Evolutionary conservation across 2,329 filamentous ascomycete genomes (phyloP), one percentile per base, ranked within the genome.

Genomic region (Fusarium equiseti): DNA sequence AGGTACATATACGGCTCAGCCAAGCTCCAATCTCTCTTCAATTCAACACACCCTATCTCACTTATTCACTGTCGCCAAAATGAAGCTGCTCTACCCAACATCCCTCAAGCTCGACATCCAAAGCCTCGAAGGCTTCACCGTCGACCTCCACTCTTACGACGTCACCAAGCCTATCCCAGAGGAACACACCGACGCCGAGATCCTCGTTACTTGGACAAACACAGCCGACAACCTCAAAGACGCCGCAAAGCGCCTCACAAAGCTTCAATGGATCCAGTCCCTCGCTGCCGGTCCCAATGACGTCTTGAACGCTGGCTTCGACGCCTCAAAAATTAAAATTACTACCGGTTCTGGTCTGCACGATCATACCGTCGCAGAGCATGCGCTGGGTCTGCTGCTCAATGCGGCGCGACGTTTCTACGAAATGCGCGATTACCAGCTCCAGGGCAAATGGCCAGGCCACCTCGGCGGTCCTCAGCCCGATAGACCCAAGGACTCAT

Each of bases 81-180:
- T 88, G 88, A 91, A 91, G 82, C 86, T 91, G 71, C 87, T 91
- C 70, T 90, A 91, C 81, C 89, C 89, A 53, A 90, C 87, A 59
- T 90, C 88, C 5, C 83, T 91, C 67, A 81, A 81, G 56, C 84
- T 91, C 77, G 84, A 90, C 81, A 74, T 84, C 63, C 68, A 83
- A 66, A 82, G 80, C 75, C 83, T 91, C 63, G 79, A 89, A 71
- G 89, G 88, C 74, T 90, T 89, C 82, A 82, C 84, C 50, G 84
- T 87, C 48, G 78, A 82, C 4, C 83, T 90, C n/a, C 83, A 88
- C 73, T 77, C 87, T 18, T 91, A 91, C 81, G 85, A 91, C 73
- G 86, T 87, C 68, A 87, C 86, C 70, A 67, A 79, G 55, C 77
- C 82, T 20, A 87, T 91, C 68, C 88, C 89, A 13, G 84, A 87